Base-by-base conservation (phyloP, 2,329 filamentous ascomycete species). In the Pseudogymnoascus sp. region DNA sequence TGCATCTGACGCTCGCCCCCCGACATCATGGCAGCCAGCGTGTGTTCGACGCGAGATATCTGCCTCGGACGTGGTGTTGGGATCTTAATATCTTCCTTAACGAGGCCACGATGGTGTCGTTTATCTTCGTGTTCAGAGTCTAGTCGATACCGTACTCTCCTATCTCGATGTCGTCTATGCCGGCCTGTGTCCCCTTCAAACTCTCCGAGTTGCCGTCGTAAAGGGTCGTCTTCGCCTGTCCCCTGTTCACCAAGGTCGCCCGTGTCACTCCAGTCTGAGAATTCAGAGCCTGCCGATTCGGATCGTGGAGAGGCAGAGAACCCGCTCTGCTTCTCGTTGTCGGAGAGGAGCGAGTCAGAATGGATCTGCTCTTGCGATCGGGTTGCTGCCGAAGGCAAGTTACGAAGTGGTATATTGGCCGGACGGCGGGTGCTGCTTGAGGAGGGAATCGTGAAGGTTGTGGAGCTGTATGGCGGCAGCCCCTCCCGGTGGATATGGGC, bases 161-260 rank as follows among this genome's bases (percentile, higher is more conserved):
- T 90, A 67, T 80, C 79, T 72, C 71, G 37, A 76, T 76, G 62
- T 78, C 79, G 69, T 79, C 77, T 66, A 78, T 75, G 68, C 76
- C 77, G 58, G 80, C 79, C 68, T 61, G 81, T 77, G 68, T 84
- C 81, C 69, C 76, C 83, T 73, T 90, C 84, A 63, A 88, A 85
- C 68, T 84, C 79, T 71, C 81, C 80, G 63, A 93, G 80, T 70
- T 84, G 86, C 68, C 85, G 83, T 68, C 84, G 86, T 68, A 96
- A 81, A 63, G 91, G 90, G 74, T 96, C 90, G 76, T 93, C 85
- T 71, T 86, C 85, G 79, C 89, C 87, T 70, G 84, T 89, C 69
- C 92, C 81, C 81, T 95, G 93, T 78, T 97, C 93, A 71, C 90
- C 91, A 70, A 97, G 84, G 76, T 97, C 94, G 71, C 92, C 93